A percentile compares a stretch with the other conserved stretches of the same genome.
Conservation (phyloP, 2,329 filamentous ascomycete species). For the Hypoxylon sp. region DNA sequence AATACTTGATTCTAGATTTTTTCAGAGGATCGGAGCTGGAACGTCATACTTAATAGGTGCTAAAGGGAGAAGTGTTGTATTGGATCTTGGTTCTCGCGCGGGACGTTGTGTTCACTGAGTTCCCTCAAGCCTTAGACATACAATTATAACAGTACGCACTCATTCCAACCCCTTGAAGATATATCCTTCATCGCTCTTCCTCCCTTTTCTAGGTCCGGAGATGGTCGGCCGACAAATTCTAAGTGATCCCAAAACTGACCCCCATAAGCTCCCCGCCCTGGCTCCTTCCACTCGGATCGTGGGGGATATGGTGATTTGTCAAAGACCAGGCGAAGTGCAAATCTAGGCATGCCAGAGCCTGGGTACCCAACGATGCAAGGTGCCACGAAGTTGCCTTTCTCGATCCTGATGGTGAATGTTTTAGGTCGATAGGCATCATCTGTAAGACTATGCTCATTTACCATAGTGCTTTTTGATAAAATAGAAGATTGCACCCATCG, state of each 20-base stretch:
- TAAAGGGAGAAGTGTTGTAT: conserved; percentile 5
- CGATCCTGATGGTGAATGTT: conserved; percentile 46
- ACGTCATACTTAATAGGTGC: conserved; percentile 38
- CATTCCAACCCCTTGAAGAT: conserved; percentile 8
- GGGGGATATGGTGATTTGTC: conserved; percentile 53
- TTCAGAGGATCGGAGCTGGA: conserved; percentile 32
- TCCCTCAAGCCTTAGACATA: not conserved
- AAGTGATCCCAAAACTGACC: conserved; percentile 45
- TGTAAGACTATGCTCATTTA: conserved; percentile 43
- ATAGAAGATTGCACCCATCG: conserved; percentile 22
- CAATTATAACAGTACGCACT: not conserved
- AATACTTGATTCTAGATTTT: conserved; percentile 30
- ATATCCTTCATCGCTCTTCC: conserved; percentile 44
- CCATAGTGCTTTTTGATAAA: conserved; percentile 24
- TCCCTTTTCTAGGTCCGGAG: conserved; percentile 35
- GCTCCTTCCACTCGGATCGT: conserved; percentile 47
- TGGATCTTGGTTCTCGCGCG: too few species aligned
- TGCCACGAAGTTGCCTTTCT: conserved; percentile 49
- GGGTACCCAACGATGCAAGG: conserved; percentile 36
- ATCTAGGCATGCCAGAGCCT: conserved; percentile 34
- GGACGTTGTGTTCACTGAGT: too few species aligned
- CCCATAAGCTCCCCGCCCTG: conserved; percentile 43
- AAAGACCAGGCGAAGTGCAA: conserved; percentile 47
- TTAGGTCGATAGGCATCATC: conserved; percentile 49
- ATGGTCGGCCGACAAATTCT: conserved; percentile 48